Conservation (phyloP, 495 filamentous ascomycete species). For the Penicillium herquei region DNA sequence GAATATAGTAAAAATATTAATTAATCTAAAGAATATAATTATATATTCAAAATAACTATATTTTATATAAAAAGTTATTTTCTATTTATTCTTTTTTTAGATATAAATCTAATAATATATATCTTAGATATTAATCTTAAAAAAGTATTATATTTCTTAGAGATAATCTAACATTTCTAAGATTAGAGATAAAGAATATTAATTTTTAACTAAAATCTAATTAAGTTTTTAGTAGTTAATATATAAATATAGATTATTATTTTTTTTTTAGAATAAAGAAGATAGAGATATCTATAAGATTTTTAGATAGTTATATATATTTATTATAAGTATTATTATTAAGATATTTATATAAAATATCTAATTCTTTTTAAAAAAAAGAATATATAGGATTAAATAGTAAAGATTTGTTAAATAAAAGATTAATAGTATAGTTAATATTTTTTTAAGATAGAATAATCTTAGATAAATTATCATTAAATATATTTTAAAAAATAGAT, state of each 20-base stretch:
- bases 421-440: too few relatives aligned
- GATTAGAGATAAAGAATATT: background rate
- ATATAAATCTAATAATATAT: background rate
- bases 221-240: too few relatives aligned
- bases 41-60: background rate
- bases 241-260: too few relatives aligned
- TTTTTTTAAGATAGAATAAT: too few relatives aligned
- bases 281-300: background rate
- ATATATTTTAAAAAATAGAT: background rate
- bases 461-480: too few relatives aligned
- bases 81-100: too few relatives aligned
- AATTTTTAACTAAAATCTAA: background rate
- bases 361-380: background rate
- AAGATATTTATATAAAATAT: background rate
- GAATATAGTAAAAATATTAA: too few relatives aligned
- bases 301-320: too few relatives aligned
- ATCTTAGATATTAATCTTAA: background rate
- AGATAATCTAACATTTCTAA: background rate
- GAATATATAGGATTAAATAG: background rate
- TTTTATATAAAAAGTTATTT: too few relatives aligned
- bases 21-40: background rate
- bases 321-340: too few relatives aligned
- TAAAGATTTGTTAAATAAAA: too few relatives aligned
- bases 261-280: background rate
- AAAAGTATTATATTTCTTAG: background rate